Percentiles rank a stretch among this genome's conserved stretches.
phyloP scores from a whole-genome alignment of 1,284 basidiomycete genomes.

The Gymnopus androsaceus region DNA sequence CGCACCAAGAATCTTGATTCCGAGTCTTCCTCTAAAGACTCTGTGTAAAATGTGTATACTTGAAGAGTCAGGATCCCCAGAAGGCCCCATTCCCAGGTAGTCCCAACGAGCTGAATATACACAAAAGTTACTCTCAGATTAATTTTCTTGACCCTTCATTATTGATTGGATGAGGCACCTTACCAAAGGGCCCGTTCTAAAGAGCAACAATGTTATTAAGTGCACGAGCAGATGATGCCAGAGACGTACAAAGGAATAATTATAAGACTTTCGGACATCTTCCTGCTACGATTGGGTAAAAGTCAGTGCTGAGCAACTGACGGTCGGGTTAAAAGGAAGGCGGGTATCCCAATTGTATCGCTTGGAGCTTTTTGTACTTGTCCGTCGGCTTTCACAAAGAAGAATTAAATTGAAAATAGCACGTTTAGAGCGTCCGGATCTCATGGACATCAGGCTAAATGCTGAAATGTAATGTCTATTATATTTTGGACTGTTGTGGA shows the following conservation, averaged over 20 bases:
- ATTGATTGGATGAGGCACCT: not conserved
- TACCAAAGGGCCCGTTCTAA: slow-evolving; percentile 4
- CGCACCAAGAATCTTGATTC: slow-evolving; percentile 6
- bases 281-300: no score
- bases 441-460: no score
- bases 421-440: no score
- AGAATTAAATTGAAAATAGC: no score
- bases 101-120: not conserved
- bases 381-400: no score
- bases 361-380: no score
- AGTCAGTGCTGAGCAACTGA: no score
- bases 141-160: not conserved
- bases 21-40: not conserved
- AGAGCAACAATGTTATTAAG: not conserved
- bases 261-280: not conserved
- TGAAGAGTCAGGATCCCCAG: slow-evolving; percentile 2
- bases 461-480: no score
- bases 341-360: no score
- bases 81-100: slow-evolving; percentile 6
- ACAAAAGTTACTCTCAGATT: not conserved
- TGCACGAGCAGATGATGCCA: not conserved
- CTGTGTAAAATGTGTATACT: slow-evolving; percentile 1
- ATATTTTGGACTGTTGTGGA: no score
- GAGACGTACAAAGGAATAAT: not conserved
- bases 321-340: no score